These are phyloP conservation scores for Hordeum pubiflorum DNA, from an alignment of 202 grass and related monocot species.

Conservation along the genomic window DNA sequence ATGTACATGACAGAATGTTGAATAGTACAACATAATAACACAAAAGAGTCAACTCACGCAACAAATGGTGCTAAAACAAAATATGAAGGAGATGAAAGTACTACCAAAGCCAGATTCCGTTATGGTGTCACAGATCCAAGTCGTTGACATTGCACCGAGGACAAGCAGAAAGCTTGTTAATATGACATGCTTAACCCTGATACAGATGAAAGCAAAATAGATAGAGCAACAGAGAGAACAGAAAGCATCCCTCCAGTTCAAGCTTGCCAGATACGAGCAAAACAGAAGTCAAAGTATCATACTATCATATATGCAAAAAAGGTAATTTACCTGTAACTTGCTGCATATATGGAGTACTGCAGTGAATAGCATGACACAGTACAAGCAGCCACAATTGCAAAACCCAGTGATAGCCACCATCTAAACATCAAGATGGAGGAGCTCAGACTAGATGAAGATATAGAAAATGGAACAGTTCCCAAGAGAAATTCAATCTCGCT, in stretches of 20 bases:
- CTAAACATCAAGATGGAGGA: conserved; percentile 42
- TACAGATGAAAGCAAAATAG: conserved; percentile 28
- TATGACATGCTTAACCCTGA: conserved; percentile 76
- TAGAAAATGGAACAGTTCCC: conserved; percentile 8
- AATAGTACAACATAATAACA: not conserved
- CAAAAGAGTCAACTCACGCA: conserved; percentile 13
- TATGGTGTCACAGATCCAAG: conserved; percentile 99
- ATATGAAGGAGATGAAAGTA: conserved; percentile 18
- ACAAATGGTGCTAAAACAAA: not conserved
- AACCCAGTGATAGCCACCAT: conserved; percentile 95
- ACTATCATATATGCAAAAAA: not conserved
- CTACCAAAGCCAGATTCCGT: conserved; percentile 93
- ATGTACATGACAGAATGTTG: not conserved
- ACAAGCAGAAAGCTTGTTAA: conserved; percentile 79
- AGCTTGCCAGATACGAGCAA: not conserved
- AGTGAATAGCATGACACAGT: conserved; percentile 80
- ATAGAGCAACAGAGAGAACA: conserved; percentile 23
- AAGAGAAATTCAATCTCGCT: conserved; percentile 47
- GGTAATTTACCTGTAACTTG: conserved; percentile 69
- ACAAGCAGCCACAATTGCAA: conserved; percentile 69
- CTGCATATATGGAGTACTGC: conserved; percentile 94
- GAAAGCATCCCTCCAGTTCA: not conserved
- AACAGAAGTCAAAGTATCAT: not conserved
- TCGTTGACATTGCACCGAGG: conserved; percentile 82
- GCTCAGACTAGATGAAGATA: conserved; percentile 30